Evolutionary conservation across 2,329 filamentous ascomycete species (phyloP).

Genomic region (Ascochyta lentis): DNA sequence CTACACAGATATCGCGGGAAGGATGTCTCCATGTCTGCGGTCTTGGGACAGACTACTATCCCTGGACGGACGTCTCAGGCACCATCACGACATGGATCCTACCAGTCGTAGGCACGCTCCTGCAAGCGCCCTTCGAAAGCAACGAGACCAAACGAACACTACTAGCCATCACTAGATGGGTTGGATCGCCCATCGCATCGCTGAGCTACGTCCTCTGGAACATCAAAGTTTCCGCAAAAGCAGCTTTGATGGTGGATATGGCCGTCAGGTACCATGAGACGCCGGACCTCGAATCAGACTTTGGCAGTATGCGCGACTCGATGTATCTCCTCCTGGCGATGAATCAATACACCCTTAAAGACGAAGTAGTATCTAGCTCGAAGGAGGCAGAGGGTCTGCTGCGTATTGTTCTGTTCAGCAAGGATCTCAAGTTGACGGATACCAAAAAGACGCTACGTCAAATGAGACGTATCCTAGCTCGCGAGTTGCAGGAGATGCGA

Average conservation of each 20-base stretch:
- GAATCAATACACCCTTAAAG: slow-evolving; percentile 54
- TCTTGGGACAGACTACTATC: slow-evolving; percentile 38
- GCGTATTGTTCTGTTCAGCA: slow-evolving; percentile 51
- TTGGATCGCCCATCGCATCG: slow-evolving; percentile 48
- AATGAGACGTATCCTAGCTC: slow-evolving; percentile 47
- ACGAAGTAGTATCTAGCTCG: slow-evolving; percentile 24
- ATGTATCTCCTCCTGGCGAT: slow-evolving; percentile 55
- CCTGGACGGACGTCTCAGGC: slow-evolving; percentile 38
- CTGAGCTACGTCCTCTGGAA: slow-evolving; percentile 51
- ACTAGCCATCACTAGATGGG: slow-evolving; percentile 47
- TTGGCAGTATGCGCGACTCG: slow-evolving; percentile 51
- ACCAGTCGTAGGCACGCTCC: slow-evolving; percentile 47
- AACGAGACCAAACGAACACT: slow-evolving; percentile 48
- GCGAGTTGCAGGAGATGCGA: slow-evolving; percentile 51
- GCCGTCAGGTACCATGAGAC: slow-evolving; percentile 41
- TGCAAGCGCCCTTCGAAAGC: slow-evolving; percentile 53
- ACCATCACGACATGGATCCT: slow-evolving; percentile 53
- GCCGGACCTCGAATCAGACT: slow-evolving; percentile 40
- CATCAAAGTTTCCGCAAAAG: slow-evolving; percentile 50
- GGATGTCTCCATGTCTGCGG: slow-evolving; percentile 48
- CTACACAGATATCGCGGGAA: slow-evolving; percentile 39
- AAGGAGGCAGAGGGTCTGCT: slow-evolving; percentile 50
- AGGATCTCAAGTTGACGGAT: slow-evolving; percentile 42
- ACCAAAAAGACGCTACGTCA: slow-evolving; percentile 39
- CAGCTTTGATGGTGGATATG: slow-evolving; percentile 51